Evolutionary conservation across 192 early-diverging fungal genomes (phyloP).

Genomic region (Phycomyces blakesleeanus): DNA sequence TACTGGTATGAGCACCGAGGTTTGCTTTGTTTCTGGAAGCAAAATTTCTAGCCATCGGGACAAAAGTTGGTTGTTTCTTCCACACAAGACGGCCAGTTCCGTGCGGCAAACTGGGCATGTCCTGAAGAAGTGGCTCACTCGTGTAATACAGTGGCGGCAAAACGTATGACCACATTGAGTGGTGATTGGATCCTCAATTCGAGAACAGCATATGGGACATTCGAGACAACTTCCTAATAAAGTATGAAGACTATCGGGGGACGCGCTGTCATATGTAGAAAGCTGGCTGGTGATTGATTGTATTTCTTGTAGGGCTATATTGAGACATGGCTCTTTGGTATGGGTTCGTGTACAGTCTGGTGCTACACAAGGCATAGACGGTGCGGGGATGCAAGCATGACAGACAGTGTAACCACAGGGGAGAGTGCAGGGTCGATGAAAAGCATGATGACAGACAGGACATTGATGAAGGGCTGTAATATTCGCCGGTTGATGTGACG

Average conservation of each 20-base stretch:
- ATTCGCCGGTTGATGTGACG: background rate
- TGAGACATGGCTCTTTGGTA: slow-evolving; percentile 5
- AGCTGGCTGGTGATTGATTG: slow-evolving; percentile 1
- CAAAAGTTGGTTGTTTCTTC: background rate
- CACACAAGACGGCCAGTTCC: background rate
- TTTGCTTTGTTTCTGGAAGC: slow-evolving; percentile 1
- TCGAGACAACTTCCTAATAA: slow-evolving; percentile 33
- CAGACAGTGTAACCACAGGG: slow-evolving; percentile 42
- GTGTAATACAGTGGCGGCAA: slow-evolving; percentile 56
- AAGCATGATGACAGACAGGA: background rate
- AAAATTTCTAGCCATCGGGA: background rate
- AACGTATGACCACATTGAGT: slow-evolving; percentile 62
- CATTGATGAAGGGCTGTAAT: background rate
- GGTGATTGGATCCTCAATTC: slow-evolving; percentile 56
- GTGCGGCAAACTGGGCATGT: slow-evolving; percentile 31
- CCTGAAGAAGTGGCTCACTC: slow-evolving; percentile 35
- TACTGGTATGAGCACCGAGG: background rate
- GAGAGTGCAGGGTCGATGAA: slow-evolving; percentile 34
- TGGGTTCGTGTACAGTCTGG: background rate
- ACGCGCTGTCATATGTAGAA: slow-evolving; percentile 1
- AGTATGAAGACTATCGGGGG: slow-evolving; percentile 2
- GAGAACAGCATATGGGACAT: slow-evolving; percentile 54
- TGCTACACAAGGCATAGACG: slow-evolving; percentile 11
- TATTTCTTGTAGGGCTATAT: slow-evolving; percentile 38
- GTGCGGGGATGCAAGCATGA: slow-evolving; percentile 20